Evolutionary conservation across 2,329 filamentous ascomycete genomes (phyloP).

Genomic region (Helminthosporium solani): DNA sequence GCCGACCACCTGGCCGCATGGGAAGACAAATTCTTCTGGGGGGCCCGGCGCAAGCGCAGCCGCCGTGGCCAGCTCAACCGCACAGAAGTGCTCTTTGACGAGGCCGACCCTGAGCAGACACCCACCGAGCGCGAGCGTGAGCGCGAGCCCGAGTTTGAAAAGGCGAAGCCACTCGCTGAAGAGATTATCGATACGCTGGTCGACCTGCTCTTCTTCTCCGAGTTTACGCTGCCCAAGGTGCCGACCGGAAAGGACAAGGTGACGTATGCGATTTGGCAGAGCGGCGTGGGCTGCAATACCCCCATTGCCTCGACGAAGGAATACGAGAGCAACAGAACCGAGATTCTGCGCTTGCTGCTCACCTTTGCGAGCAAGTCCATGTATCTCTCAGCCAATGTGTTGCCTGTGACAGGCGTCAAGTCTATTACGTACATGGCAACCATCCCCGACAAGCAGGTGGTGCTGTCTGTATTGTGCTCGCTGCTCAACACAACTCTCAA

Average conservation of each 20-base stretch:
- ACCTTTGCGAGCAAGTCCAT: conserved; percentile 87
- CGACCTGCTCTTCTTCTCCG: conserved; percentile 87
- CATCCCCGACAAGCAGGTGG: conserved; percentile 85
- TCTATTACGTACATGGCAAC: conserved; percentile 87
- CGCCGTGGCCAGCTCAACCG: conserved; percentile 49
- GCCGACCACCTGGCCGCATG: conserved; percentile 77
- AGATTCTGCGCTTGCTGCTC: conserved; percentile 82
- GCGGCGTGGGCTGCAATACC: conserved; percentile 91
- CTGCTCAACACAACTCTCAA: conserved; percentile 92
- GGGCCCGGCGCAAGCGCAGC: conserved; percentile 63
- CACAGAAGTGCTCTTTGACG: conserved; percentile 81
- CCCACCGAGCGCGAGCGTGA: conserved; percentile 39
- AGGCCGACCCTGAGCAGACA: conserved; percentile 58
- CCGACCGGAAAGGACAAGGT: conserved; percentile 74
- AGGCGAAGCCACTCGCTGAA: conserved; percentile 83
- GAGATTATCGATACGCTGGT: conserved; percentile 88
- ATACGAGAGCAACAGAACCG: conserved; percentile 87
- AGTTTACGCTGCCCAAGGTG: conserved; percentile 78
- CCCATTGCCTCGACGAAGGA: conserved; percentile 86
- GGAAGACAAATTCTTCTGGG: conserved; percentile 96
- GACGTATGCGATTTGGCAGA: conserved; percentile 95
- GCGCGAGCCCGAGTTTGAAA: conserved; percentile 66
- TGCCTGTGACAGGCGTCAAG: conserved; percentile 80
- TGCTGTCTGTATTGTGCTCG: conserved; percentile 87
- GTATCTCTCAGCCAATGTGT: conserved; percentile 77